phyloP scores from a whole-genome alignment of 257 asterid genomes.

The Avicennia marina region DNA sequence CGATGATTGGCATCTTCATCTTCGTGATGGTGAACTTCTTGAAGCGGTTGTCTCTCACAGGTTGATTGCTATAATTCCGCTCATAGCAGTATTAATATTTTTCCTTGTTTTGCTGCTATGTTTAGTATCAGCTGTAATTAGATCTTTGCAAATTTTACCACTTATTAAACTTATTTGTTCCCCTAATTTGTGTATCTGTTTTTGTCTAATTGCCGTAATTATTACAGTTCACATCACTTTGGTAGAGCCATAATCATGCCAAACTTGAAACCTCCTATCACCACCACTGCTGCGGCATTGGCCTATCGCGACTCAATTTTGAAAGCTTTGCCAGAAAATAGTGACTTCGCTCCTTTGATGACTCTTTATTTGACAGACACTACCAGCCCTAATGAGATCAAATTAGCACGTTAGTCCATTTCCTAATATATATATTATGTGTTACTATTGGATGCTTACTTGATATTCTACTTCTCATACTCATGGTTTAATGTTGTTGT shows the following conservation, averaged over 20 bases:
- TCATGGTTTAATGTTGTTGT: not conserved
- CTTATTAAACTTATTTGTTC: not conserved
- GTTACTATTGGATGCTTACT: not conserved
- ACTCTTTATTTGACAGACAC: constrained; percentile 92
- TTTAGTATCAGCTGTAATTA: not conserved
- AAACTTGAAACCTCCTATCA: constrained; percentile 82
- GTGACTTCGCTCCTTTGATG: constrained; percentile 80
- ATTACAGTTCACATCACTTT: constrained; percentile 60
- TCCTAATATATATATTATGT: not conserved
- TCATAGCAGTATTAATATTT: not conserved
- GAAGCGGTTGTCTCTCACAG: constrained; percentile 77
- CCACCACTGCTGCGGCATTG: constrained; percentile 78
- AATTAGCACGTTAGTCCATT: constrained; percentile 67
- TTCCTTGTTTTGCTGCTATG: not conserved
- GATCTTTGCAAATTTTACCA: not conserved
- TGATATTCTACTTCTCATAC: not conserved
- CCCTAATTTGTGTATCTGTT: not conserved
- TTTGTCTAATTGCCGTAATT: constrained; percentile 14
- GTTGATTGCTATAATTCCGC: constrained; percentile 22
- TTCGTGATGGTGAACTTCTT: constrained; percentile 92
- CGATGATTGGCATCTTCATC: constrained; percentile 99
- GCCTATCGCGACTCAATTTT: constrained; percentile 64
- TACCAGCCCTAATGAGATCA: constrained; percentile 75
- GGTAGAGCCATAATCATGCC: constrained; percentile 98
- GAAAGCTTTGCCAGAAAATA: constrained; percentile 58